Evolutionary conservation across 805 yeast species (phyloP), one percentile per base, ranked within the genome.

Genomic region (Ogataea populi-albae): DNA sequence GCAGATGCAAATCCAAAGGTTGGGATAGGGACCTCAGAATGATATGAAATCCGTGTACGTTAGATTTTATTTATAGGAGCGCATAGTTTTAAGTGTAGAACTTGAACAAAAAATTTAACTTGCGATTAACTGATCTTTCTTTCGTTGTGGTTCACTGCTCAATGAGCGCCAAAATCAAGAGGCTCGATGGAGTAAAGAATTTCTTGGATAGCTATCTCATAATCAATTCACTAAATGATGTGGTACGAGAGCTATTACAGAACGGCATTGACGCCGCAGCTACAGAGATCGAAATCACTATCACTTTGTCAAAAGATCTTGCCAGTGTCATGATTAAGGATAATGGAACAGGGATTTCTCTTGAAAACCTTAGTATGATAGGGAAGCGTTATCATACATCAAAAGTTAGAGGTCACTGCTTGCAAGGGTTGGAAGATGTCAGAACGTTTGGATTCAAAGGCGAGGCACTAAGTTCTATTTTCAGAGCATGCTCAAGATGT

Each of bases 371-470:
- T 32, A 59, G 48, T 1, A 25, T 46, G 2, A 50, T 83, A 1
- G 87, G 83, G 0, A 32, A 43, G 10, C 58, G 68, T 14, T 64
- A 74, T 49, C 61, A 60, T 37, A 81, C 91, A 0, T 79, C 89
- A 0, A 85, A 81, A 47, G 28, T 75, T 3, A 21, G 32, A 10
- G 43, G 33, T 3, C 14, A 17, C 8, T 4, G 10, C 4, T 22
- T 33, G 30, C 1, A 57, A 1, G 75, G 69, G 15, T 48, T 81
- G 22, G 51, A 47, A 10, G 12, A 32, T 0, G 54, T 71, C 3
- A 34, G 35, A 1, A 73, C 81, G 0, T 73, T 68, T 45, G 95
- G 95, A 1, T 84, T 79, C 51, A 67, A 85, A 32, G 95, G 95
- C 1, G 84, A 80, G 46, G 83, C 93, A 0, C 46, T 86, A 12